Evolutionary conservation across 805 yeast genomes (phyloP), one percentile per base, ranked within the genome.

Genomic region (Candida xyloterini): DNA sequence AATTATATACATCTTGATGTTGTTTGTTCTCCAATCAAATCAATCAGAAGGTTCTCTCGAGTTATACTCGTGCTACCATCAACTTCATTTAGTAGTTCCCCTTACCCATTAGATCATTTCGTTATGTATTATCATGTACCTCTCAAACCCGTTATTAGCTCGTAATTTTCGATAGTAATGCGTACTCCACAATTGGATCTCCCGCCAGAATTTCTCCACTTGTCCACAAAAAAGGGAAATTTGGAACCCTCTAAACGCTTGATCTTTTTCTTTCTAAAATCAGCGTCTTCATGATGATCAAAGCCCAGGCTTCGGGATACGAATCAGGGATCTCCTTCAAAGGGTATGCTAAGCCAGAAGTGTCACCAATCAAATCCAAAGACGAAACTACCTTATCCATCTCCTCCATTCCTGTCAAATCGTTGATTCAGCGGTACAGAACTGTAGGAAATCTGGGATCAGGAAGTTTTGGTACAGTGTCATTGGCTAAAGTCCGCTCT

Each of bases 391-490:
- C 35, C 6, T 26, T 27, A 13, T 16, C 30, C 33, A 16, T 25
- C 14, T 30, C 49, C 9, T 14, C 38, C 26, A 47, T 54, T 20
- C 81, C 81, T 1, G 44, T 77, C 7, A 68, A 66, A 35, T 55
- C 71, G 7, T 58, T 73, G 33, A 49, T 54, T 3, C 55, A 60
- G 7, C 60, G 74, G 30, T 84, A 79, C 54, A 73, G 70, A 37
- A 47, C 67, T 4, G 65, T 83, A 7, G 69, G 75, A 30, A 68
- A 67, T 33, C 61, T 85, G 43, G 95, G 95, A 0, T 74, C 71
- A 40, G 95, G 95, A 1, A 79, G 87, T 33, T 85, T 85, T 66
- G 95, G 95, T 2, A 63, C 73, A 1, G 93, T 85, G 2, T 64
- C 73, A 1, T 62, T 84, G 50, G 89, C 87, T 4, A 79, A 79